Evolutionary conservation across 805 yeast genomes (phyloP), one percentile per base, ranked within the genome.

Genomic region (Myxozyma neotropica): DNA sequence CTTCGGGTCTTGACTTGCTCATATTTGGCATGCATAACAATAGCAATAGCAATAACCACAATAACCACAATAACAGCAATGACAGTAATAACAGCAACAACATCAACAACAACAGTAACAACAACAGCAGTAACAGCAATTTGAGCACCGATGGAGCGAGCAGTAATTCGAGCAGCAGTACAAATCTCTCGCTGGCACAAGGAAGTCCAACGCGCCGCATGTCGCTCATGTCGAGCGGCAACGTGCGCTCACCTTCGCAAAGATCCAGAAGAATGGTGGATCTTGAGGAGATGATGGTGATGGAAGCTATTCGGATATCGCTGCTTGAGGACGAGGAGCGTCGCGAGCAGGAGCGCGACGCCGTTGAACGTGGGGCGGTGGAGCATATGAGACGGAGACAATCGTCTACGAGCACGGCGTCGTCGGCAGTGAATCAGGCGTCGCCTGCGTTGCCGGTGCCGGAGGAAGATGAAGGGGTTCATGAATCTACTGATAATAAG

Each of bases 241-340:
- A 21, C 12, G 21, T 39, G 26, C n/a, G 43, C 17, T 15, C 58
- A 36, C n/a, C 70, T n/a, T 60, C 51, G 46, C 57, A 58, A 31
- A 29, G 48, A n/a, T 35, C 49, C 24, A 61, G 62, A 29, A 67
- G 68, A 39, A 61, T 67, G 51, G 68, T 69, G 57, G 84, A 81
- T 31, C 63, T 84, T 46, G 89, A 91, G 71, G 88, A 88, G 57
- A 77, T 86, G 66, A 88, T 90, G 96, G 78, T 91, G 50, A 87
- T 87, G 67, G 92, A 89, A 69, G 97, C 96, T 0, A 79, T 91
- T 73, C 77, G 89, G 63, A 75, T 89, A 50, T 86, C 92, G 48
- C 72, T 90, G 40, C 72, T 86, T 45, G 95, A 89, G 59, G 88
- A 85, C 68, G 85, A 84, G 24, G 46, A 83, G 43, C 73, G 86